Evolutionary conservation across 2,329 filamentous ascomycete genomes (phyloP).

Genomic region (Penicillium sp.): DNA sequence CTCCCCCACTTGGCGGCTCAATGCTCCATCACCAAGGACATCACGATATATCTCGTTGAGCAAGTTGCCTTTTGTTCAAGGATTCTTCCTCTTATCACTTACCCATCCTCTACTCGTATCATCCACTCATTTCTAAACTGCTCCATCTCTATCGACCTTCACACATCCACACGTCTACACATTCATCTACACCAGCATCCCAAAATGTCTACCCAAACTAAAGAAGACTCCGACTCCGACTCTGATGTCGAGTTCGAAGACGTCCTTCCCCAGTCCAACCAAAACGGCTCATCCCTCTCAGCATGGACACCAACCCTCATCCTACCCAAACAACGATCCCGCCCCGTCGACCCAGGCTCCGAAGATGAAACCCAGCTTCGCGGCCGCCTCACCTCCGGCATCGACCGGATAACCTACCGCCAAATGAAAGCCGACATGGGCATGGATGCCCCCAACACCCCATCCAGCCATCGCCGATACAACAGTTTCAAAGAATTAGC

Average conservation of each 20-base stretch:
- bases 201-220: conserved; percentile 1
- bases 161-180: not conserved
- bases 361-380: conserved; percentile 49
- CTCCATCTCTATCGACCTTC: not conserved
- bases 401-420: conserved; percentile 19
- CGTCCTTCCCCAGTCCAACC: conserved; percentile 9
- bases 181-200: too few species aligned
- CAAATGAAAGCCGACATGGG: conserved; percentile 39
- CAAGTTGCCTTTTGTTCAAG: not conserved
- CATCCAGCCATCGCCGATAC: conserved; percentile 47
- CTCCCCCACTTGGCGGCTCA: not conserved
- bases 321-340: conserved; percentile 49
- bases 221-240: conserved; percentile 5
- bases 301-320: conserved; percentile 28
- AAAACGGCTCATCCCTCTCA: not conserved
- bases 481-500: conserved; percentile 64
- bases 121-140: not conserved
- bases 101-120: not conserved
- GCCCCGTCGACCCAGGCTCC: conserved; percentile 53
- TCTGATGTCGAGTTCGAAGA: conserved; percentile 21
- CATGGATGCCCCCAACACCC: conserved; percentile 25
- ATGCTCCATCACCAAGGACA: not conserved
- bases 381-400: conserved; percentile 11
- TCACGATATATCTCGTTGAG: not conserved
- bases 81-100: not conserved